phyloP scores from a whole-genome alignment of 352 stramenopile genomes.

The Globisporangium yorkense region DNA sequence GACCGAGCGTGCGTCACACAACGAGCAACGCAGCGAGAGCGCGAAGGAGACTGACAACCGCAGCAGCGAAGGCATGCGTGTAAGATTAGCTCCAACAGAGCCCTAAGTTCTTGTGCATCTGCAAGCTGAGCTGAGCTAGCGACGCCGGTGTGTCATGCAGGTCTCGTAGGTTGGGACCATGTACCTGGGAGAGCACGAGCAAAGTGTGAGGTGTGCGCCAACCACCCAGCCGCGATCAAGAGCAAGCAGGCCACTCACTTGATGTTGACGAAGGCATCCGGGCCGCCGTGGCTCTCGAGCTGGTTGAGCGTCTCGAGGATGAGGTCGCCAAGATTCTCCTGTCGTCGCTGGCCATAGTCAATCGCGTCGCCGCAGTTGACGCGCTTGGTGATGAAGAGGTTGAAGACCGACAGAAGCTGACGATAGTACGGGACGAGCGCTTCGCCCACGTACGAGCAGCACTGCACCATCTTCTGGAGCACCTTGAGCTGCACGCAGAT shows the following conservation, averaged over 20 bases:
- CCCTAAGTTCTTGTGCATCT: neutral
- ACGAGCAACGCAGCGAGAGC: neutral
- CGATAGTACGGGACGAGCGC: slow-evolving; percentile 91
- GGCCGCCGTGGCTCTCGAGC: slow-evolving; percentile 80
- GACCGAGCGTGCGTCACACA: neutral
- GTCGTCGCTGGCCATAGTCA: slow-evolving; percentile 87
- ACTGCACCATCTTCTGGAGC: slow-evolving; percentile 61
- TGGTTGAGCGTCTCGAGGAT: slow-evolving; percentile 88
- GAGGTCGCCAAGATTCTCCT: slow-evolving; percentile 86
- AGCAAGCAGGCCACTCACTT: slow-evolving; percentile 49
- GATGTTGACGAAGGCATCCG: slow-evolving; percentile 92
- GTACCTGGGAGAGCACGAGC: slow-evolving; percentile 48
- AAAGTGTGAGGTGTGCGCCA: neutral
- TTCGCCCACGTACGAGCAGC: slow-evolving; percentile 75
- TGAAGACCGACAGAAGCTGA: slow-evolving; percentile 90
- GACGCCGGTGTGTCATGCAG: slow-evolving; percentile 39
- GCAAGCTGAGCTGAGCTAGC: neutral
- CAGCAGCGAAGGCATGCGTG: neutral
- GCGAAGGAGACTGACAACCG: neutral
- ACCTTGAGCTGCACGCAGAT: slow-evolving; percentile 78
- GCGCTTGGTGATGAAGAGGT: slow-evolving; percentile 88
- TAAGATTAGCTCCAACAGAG: neutral
- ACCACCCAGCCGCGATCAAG: neutral
- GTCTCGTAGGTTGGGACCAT: slow-evolving; percentile 95
- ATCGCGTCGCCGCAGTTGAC: slow-evolving; percentile 92